Base-by-base conservation (phyloP, 2,329 filamentous ascomycete species). In the Rutstroemia sp. region DNA sequence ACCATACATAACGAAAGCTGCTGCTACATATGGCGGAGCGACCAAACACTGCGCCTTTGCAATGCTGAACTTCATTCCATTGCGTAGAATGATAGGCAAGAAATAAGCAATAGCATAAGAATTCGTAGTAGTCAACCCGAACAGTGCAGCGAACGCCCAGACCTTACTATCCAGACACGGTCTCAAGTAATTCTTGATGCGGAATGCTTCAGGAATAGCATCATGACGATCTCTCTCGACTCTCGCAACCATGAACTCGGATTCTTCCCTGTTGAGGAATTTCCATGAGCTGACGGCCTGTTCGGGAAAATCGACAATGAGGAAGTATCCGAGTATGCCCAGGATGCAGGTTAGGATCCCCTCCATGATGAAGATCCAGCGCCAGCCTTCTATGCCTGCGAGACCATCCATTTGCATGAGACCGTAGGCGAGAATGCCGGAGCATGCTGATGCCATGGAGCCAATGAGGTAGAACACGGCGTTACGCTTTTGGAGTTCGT, bases 161-260 rank as follows among this genome's bases (percentile, higher is more conserved):
- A 34, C 30, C 30, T 34, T 34, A 14, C 30, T 34, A 12, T 34
- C 14, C 68, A 58, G 14, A 82, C 61, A 34, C 2, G 30, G 30
- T 2, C 4, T 34, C 30, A 34, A 34, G 65, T 83, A 82, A 49
- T 70, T 72, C 5, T 58, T 51, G 4, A 79, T 49, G 23, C 74
- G 72, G 65, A 86, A 83, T 2, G 75, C 70, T 46, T 74, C 71
- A 1, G 69, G 60, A 2, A 65, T 58, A 14, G 70, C 74, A 62
- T 86, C 83, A 25, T 76, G 77, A 47, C 83, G 79, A 65, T 86
- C 83, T 17, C 71, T 70, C 39, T 82, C 70, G 62, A 86, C 81
- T 42, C 76, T 74, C 5, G 73, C 70, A 34, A 81, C 73, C 48
- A 82, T 65, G 74, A 77, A 82, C n/a, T 72, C 70, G 0, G 74